phyloP scores from a whole-genome alignment of 768 basidiomycete species.

The Rhodosporidiobolus sp. region DNA sequence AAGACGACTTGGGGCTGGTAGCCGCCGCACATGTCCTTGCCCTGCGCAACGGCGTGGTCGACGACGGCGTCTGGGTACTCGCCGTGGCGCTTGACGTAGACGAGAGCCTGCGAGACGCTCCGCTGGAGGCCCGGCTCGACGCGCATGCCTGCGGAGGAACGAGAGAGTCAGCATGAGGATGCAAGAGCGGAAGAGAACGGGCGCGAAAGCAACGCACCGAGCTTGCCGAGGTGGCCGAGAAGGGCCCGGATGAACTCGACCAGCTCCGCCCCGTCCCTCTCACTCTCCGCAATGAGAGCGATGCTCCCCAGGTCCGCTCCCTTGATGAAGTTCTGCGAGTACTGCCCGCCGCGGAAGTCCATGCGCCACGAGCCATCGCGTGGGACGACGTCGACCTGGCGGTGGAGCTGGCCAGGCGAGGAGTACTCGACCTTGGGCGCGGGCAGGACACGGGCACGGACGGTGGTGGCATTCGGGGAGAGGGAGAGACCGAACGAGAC shows the following conservation, averaged over 20 bases:
- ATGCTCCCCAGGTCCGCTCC: neutral
- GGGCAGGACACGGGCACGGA: conserved; percentile 1
- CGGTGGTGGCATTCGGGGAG: neutral
- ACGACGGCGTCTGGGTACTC: neutral
- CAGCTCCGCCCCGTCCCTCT: neutral
- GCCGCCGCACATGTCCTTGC: neutral
- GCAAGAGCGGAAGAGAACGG: neutral
- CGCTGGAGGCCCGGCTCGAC: too few relatives aligned
- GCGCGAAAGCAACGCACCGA: conserved; percentile 16
- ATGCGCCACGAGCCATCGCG: conserved; percentile 18
- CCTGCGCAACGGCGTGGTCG: neutral
- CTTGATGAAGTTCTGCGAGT: neutral
- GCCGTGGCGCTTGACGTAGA: neutral
- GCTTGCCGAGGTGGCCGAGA: fast-evolving
- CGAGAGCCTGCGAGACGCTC: neutral
- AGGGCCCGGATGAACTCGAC: neutral
- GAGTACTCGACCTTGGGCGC: conserved; percentile 14
- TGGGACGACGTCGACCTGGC: neutral
- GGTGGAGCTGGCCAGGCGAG: too few relatives aligned
- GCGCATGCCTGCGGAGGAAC: neutral
- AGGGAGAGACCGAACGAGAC: conserved; percentile 6
- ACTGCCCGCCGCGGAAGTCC: neutral
- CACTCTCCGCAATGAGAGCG: neutral
- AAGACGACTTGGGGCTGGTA: conserved; percentile 2
- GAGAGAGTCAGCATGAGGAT: neutral